These are phyloP conservation scores for Adansonia gregorii DNA, from an alignment of 441 rosid genomes.

Conservation along the genomic window DNA sequence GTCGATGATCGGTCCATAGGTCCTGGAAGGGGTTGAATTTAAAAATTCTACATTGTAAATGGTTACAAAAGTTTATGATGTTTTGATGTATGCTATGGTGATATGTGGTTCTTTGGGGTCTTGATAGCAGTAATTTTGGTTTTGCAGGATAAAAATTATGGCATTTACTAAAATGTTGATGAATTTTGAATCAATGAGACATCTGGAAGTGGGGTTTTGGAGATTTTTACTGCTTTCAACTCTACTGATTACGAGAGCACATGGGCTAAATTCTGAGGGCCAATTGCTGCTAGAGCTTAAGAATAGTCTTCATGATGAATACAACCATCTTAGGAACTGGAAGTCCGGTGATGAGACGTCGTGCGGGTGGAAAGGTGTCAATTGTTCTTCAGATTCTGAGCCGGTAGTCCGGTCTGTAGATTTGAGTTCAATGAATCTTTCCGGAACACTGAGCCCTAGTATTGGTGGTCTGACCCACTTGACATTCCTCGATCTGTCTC, in stretches of 20 bases:
- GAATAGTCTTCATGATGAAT: constrained; percentile 59
- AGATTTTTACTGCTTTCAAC: constrained; percentile 37
- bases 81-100: constrained; percentile 16
- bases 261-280: constrained; percentile 77
- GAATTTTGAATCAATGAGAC: constrained; percentile 30
- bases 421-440: constrained; percentile 76
- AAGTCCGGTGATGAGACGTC: constrained; percentile 70
- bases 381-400: constrained; percentile 60
- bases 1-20: not conserved
- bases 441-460: constrained; percentile 69
- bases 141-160: constrained; percentile 37
- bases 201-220: constrained; percentile 39
- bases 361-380: constrained; percentile 82
- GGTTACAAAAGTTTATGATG: not conserved
- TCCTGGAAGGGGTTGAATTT: not conserved
- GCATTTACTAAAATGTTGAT: constrained; percentile 36
- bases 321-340: constrained; percentile 66
- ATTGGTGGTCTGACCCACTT: constrained; percentile 70
- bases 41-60: not conserved
- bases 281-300: constrained; percentile 67
- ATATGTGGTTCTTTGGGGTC: constrained; percentile 23
- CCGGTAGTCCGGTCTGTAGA: constrained; percentile 68
- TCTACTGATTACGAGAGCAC: constrained; percentile 51
- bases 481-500: constrained; percentile 63
- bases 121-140: constrained; percentile 20